Base-by-base conservation (phyloP, 2,329 filamentous ascomycete genomes). In the Xylariaceae sp. region DNA sequence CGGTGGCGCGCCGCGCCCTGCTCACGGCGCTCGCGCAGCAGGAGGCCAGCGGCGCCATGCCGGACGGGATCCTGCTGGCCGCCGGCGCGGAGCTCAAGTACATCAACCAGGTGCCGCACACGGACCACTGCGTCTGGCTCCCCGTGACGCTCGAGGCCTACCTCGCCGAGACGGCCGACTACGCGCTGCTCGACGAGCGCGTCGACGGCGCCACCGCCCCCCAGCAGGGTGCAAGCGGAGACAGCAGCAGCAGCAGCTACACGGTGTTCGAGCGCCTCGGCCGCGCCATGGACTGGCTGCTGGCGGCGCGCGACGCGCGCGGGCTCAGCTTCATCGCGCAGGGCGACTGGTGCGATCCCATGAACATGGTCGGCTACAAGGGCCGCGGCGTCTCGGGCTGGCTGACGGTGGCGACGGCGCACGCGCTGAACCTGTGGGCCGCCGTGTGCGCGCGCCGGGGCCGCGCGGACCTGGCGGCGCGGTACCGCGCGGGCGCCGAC, bases 341-440 rank as follows among this genome's bases (percentile, higher is more conserved):
- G 50, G 72, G 72, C 22, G 72, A 76, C 49, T 76, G 71, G 71
- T 76, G 72, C 43, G 72, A 75, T 39, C 72, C 71, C 3, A 72
- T 75, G 66, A 76, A 76, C 52, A 76, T 76, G 72, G 72, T 73
- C n/a, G 70, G 70, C 4, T 70, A 68, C 47, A 73, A 72, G 49
- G 71, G 71, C 24, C 62, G 64, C 33, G 72, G 72, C 16, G 71
- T 76, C 2, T 75, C 71, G 0, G 72, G 70, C 14, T 76, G 72
- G 72, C 61, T 75, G 21, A 75, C 71, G 0, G 57, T 75, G 2
- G 70, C 71, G 5, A 75, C 70, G 0, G 70, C 57, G 0, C 71
- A 68, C 43, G 68, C 71, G 1, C 55, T 70, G 15, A 67, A 65
- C 10, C 49, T 75, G 0, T 76, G 70, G 70, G 68, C 71, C 3